Evolutionary conservation across 129 eudicot genomes (phyloP), one percentile per base, ranked within the genome.

Genomic region (Apium graveolens): DNA sequence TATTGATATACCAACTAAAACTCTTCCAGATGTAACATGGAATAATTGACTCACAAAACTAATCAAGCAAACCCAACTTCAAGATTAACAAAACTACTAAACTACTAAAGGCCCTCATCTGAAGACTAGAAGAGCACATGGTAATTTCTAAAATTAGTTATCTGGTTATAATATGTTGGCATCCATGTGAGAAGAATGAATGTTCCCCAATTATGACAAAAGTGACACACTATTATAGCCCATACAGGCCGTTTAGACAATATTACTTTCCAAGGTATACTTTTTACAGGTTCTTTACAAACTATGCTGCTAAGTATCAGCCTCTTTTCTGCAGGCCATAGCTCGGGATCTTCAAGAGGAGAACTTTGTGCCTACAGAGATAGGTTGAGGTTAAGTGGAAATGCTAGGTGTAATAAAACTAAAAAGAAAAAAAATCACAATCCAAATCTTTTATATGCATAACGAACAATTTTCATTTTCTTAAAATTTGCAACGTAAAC

Each of bases 141-240:
- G 43, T 62, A 74, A 69, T 8, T 60, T 24, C 37, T 75, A 26
- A 16, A 76, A 60, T n/a, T 70, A 62, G 44, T 51, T 76, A 90
- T 96, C 96, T 92, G 97, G 85, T 92, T 88, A 83, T 92, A 92
- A 73, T 92, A 92, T 5, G 97, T 92, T 72, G 97, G 97, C 97
- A 92, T 92, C 98, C 97, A 92, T 29, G 97, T 92, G 45, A 92
- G 92, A 46, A 92, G 88, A 82, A 92, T 92, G 82, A 92, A 92
- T 14, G 97, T 92, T 53, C 97, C 97, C 96, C 96, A 92, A 48
- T 92, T 92, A 82, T 92, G 97, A 82, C 97, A 92, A 78, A 92
- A 95, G 73, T 95, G 98, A 45, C 84, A 95, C 16, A 90, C 86
- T 42, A 95, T 95, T 46, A 95, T 80, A 73, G 97, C 96, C 97